Conservation (phyloP, 2,329 filamentous ascomycete species). For the Aphanocladium album region DNA sequence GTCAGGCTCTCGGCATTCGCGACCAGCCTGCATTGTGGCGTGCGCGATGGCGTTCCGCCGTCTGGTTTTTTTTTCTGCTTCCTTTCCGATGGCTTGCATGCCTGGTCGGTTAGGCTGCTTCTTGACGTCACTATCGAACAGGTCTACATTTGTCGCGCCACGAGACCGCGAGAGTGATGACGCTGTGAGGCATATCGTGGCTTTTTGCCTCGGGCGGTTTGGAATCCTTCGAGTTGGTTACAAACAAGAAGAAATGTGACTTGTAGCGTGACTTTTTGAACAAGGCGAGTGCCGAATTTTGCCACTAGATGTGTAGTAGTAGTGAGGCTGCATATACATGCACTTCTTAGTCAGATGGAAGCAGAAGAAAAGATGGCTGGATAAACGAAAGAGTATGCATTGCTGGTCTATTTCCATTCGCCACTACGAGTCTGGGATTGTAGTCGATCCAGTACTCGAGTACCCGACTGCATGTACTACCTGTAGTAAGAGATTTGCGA, state of each 20-base stretch:
- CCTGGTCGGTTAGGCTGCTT: background rate
- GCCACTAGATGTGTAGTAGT: background rate
- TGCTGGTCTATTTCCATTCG: background rate
- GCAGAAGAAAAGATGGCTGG: background rate
- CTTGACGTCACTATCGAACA: slow-evolving; percentile 1
- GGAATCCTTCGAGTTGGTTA: no score
- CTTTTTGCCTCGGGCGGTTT: background rate
- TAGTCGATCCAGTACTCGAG: no score
- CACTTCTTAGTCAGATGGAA: background rate
- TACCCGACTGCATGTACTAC: no score
- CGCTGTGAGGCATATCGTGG: background rate
- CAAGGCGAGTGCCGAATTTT: background rate
- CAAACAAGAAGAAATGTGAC: background rate
- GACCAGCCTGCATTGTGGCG: background rate
- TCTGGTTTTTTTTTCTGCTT: background rate
- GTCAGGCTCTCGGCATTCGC: slow-evolving; percentile 6
- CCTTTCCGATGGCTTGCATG: background rate
- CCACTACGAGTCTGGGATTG: background rate
- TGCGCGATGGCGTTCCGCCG: background rate
- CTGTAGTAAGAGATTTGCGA: no score
- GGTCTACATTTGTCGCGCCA: background rate
- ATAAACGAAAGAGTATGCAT: background rate
- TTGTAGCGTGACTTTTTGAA: background rate
- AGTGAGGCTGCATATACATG: background rate
- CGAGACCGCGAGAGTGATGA: background rate